Percentiles rank a stretch among this genome's conserved stretches.
These are phyloP conservation scores for Pulveroboletus sp. DNA, from an alignment of 768 basidiomycete genomes.

Conservation along the genomic window DNA sequence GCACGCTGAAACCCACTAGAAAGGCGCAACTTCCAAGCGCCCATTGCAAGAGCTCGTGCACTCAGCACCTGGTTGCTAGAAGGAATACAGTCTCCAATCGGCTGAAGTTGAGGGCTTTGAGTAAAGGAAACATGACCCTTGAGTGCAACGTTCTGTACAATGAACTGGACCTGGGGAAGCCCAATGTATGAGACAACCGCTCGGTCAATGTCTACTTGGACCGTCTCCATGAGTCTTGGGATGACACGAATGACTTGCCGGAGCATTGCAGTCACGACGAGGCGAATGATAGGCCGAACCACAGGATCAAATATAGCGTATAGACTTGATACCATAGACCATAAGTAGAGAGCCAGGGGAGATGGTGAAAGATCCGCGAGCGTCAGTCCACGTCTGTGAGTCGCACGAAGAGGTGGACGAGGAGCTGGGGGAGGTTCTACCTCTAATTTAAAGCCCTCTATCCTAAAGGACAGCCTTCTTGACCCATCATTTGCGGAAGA, in stretches of 20 bases:
- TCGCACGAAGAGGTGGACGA: conserved; percentile 15
- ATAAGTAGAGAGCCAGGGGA: conserved; percentile 31
- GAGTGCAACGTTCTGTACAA: conserved; percentile 46
- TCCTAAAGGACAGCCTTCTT: conserved; percentile 55
- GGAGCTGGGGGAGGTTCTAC: conserved; percentile 28
- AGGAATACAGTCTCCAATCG: conserved; percentile 9
- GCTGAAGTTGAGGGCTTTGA: conserved; percentile 37
- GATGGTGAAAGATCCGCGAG: conserved; percentile 34
- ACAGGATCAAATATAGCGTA: conserved; percentile 52
- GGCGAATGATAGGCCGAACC: conserved; percentile 57
- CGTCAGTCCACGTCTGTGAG: conserved; percentile 41
- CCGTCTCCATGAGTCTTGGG: conserved; percentile 60
- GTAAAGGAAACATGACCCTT: conserved; percentile 53
- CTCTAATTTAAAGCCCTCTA: conserved; percentile 58
- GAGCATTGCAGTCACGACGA: conserved; percentile 48
- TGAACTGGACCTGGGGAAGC: conserved; percentile 48
- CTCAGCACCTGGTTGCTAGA: conserved; percentile 14
- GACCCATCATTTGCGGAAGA: conserved; percentile 42
- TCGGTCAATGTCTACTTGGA: conserved; percentile 63
- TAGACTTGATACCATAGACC: conserved; percentile 31
- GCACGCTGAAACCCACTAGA: conserved; percentile 57
- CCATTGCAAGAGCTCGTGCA: conserved; percentile 43
- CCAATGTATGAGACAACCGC: conserved; percentile 48
- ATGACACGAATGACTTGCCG: conserved; percentile 59
- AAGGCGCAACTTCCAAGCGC: conserved; percentile 61